These are phyloP conservation scores for Leccinum ochraceum DNA, from an alignment of 768 basidiomycete species.

Conservation along the genomic window DNA sequence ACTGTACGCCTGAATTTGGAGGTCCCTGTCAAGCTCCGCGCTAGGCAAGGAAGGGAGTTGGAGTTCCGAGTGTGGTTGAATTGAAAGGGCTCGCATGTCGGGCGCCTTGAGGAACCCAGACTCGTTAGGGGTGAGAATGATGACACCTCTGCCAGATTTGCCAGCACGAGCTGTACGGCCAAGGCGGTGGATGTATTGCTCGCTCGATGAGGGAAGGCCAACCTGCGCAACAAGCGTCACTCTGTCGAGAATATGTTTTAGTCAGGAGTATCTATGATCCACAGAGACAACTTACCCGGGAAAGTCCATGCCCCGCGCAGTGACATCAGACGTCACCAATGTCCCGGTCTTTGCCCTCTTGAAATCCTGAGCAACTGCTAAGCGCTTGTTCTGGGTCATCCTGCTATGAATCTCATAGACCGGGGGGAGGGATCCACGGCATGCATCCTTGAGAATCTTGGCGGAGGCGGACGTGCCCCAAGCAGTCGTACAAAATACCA, in stretches of 20 bases:
- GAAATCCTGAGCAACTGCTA: constrained; percentile 51
- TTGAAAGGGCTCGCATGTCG: constrained; percentile 41
- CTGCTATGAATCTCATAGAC: constrained; percentile 60
- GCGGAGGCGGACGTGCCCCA: constrained; percentile 50
- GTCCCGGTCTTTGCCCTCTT: constrained; percentile 44
- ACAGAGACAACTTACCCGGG: constrained; percentile 42
- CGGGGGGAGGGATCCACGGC: constrained; percentile 32
- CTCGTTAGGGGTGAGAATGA: constrained; percentile 57
- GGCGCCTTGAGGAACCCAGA: constrained; percentile 44
- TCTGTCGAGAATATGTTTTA: constrained; percentile 28
- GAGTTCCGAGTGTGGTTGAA: constrained; percentile 35
- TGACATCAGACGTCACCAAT: constrained; percentile 56
- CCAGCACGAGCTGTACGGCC: constrained; percentile 80
- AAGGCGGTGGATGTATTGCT: constrained; percentile 80
- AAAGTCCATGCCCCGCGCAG: constrained; percentile 69
- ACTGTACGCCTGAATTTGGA: constrained; percentile 53
- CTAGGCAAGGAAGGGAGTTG: constrained; percentile 28
- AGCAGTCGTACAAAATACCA: constrained; percentile 71
- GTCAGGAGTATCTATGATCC: background rate
- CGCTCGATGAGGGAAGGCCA: constrained; percentile 66
- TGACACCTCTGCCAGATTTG: constrained; percentile 55
- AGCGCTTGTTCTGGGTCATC: constrained; percentile 50
- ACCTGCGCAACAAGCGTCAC: constrained; percentile 63
- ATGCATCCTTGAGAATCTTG: constrained; percentile 36
- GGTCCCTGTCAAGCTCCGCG: constrained; percentile 34